Evolutionary conservation across 208 protist species (phyloP), one percentile per base, ranked within the genome.

Genomic region (Trypanosoma mega): DNA sequence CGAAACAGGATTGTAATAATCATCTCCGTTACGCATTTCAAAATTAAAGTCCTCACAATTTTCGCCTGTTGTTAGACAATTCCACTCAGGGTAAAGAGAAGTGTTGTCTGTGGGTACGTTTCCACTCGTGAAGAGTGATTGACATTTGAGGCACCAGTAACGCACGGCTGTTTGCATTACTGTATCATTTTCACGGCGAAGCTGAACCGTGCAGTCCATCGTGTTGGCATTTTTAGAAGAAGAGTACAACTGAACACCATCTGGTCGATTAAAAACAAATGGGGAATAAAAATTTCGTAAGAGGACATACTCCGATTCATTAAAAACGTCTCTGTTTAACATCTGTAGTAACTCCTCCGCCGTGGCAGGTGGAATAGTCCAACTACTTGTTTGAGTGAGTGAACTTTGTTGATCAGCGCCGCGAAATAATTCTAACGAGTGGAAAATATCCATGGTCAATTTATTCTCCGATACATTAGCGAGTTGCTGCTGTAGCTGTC

Each of bases 131-230:
- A 93, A 93, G 23, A 93, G 69, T 43, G 80, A 74, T 26, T 74
- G 52, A 62, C 87, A 94, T 45, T 66, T 47, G 16, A 92, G 21
- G 54, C 77, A 88, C 78, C 80, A 90, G 74, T 90, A 94, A 39
- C 72, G 70, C 26, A 82, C 75, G 24, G 58, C 34, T 24, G 36
- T 78, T 33, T 68, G 37, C 3, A 76, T 31, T 24, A 63, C 37
- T 20, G 46, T 44, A 49, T 83, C 76, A 18, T 52, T 37, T 43
- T 82, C 73, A 27, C 56, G 57, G 43, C 74, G 71, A 39, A 90
- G 76, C 44, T 71, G 50, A 31, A 90, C 49, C n/a, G 54, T 66
- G 59, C 79, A 90, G 58, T 74, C 67, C 41, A 81, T 62, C n/a
- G 27, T 53, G 50, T 86, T 87, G 33, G 47, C 58, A 33, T 76